A percentile compares a stretch with the other conserved stretches of the same genome.
These are phyloP conservation scores for Tritrichomonas musculus DNA, from an alignment of 208 protist genomes.

Conservation along the genomic window DNA sequence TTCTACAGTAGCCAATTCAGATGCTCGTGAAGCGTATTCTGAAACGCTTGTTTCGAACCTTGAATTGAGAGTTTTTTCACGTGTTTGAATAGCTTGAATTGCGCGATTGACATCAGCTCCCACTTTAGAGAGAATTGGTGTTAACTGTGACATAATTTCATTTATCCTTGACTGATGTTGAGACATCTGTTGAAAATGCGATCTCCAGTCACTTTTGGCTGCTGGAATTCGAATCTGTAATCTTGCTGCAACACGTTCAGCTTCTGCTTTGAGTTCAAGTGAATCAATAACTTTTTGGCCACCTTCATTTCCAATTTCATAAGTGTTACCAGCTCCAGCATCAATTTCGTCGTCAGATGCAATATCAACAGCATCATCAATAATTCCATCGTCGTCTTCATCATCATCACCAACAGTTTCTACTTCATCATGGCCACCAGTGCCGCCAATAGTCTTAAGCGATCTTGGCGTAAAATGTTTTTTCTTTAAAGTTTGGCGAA, in stretches of 20 bases:
- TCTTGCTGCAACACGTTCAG: background rate
- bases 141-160: constrained; percentile 16
- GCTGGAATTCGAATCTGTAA: constrained; percentile 27
- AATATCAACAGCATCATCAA: constrained; percentile 17
- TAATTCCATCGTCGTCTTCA: background rate
- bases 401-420: background rate
- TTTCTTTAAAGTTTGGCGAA: background rate
- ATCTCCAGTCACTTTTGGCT: constrained; percentile 15
- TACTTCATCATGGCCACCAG: background rate
- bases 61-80: constrained; percentile 4
- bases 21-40: background rate
- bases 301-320: background rate
- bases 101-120: background rate
- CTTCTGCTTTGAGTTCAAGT: background rate
- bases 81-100: constrained; percentile 1
- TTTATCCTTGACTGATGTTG: background rate
- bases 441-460: background rate
- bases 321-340: background rate
- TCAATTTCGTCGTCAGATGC: background rate
- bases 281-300: background rate
- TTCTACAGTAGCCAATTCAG: background rate
- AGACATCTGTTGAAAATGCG: background rate
- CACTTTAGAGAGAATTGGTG: background rate
- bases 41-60: constrained; percentile 4
- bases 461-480: background rate